phyloP scores from a whole-genome alignment of 257 asterid species.

The Solanum pimpinellifolium region DNA sequence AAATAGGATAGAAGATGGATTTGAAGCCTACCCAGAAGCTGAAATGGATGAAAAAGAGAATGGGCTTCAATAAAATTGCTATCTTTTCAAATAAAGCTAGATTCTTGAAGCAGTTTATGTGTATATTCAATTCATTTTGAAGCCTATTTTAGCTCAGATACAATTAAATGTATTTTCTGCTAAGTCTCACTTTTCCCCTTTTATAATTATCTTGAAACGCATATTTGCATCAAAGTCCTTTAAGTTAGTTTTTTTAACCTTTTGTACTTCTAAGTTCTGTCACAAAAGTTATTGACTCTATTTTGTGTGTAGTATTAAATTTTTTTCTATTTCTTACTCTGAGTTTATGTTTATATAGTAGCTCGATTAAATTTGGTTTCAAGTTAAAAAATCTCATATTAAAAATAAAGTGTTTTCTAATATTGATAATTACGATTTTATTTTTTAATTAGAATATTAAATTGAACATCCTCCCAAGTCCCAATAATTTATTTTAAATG shows the following conservation, averaged over 20 bases:
- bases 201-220: not conserved
- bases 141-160: not conserved
- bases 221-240: not conserved
- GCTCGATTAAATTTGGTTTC: not conserved
- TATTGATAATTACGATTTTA: too few relatives aligned
- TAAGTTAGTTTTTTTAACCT: not conserved
- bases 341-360: too few relatives aligned
- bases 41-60: not conserved
- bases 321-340: too few relatives aligned
- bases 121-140: not conserved
- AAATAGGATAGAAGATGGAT: not conserved
- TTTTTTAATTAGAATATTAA: not conserved
- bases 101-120: not conserved
- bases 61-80: conserved; percentile 2
- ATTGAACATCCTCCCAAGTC: not conserved
- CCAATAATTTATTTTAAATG: not conserved
- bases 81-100: not conserved
- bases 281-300: not conserved
- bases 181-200: not conserved
- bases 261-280: too few relatives aligned
- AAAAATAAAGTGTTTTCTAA: fast-evolving
- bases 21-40: conserved; percentile 7
- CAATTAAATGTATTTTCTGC: not conserved
- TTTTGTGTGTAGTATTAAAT: not conserved
- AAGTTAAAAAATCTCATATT: too few relatives aligned